Conservation (phyloP, 192 early-diverging fungal genomes). For the Ramicandelaber brevisporus region DNA sequence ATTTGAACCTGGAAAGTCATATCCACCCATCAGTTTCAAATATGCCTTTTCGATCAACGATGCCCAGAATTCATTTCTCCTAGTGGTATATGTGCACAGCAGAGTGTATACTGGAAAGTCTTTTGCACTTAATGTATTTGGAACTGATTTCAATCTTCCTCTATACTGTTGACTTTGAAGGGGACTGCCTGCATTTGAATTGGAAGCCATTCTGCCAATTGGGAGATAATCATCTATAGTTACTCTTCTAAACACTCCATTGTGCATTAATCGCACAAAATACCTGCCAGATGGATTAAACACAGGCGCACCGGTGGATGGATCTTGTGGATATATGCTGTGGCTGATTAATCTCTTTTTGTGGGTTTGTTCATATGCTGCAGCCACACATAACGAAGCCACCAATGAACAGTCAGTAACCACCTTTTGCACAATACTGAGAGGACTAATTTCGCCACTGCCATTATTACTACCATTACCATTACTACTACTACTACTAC, state of each 20-base stretch:
- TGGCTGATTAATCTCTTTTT: constrained; percentile 57
- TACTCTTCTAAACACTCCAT: constrained; percentile 63
- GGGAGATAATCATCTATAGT: constrained; percentile 74
- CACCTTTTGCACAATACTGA: constrained; percentile 52
- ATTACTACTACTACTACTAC: too few species aligned
- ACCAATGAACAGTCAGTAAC: constrained; percentile 94
- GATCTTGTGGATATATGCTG: constrained; percentile 67
- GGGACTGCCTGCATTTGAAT: too few species aligned
- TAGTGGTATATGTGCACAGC: constrained; percentile 72
- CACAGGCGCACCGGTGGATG: constrained; percentile 32
- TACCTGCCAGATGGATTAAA: constrained; percentile 81
- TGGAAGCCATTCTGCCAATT: constrained; percentile 31
- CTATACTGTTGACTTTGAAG: too few species aligned
- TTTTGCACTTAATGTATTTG: too few species aligned
- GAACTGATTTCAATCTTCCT: too few species aligned
- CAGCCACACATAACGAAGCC: constrained; percentile 64
- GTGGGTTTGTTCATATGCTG: constrained; percentile 48
- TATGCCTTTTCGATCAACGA: constrained; percentile 89
- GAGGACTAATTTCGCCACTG: constrained; percentile 30
- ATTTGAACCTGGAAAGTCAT: constrained; percentile 84
- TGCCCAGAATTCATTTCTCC: constrained; percentile 48
- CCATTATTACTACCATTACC: too few species aligned
- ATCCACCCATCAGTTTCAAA: constrained; percentile 87
- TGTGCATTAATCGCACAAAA: constrained; percentile 57
- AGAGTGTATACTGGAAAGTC: constrained; percentile 36